A percentile compares a stretch with the other conserved stretches of the same genome.
Conservation (phyloP, 805 yeast genomes). For the Saccharomycopsis amapae region DNA sequence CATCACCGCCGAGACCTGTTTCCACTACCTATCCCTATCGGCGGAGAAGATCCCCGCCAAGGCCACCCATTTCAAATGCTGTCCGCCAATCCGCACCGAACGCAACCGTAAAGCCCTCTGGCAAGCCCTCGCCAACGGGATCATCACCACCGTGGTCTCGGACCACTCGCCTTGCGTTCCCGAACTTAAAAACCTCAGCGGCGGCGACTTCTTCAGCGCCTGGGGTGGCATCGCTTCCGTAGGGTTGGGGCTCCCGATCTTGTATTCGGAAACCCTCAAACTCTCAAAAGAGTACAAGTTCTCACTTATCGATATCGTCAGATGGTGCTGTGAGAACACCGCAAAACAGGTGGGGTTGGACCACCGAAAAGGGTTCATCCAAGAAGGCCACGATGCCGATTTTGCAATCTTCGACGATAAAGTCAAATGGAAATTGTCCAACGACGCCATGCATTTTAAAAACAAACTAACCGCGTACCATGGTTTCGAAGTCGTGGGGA, state of each 20-base stretch:
- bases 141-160: slow-evolving; percentile 80
- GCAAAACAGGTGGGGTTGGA: slow-evolving; percentile 77
- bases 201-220: slow-evolving; percentile 84
- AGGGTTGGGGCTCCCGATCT: slow-evolving; percentile 79
- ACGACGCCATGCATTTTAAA: slow-evolving; percentile 59
- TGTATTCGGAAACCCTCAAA: slow-evolving; percentile 66
- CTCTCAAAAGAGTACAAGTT: slow-evolving; percentile 31
- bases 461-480: slow-evolving; percentile 86
- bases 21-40: slow-evolving; percentile 74
- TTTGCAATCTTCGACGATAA: slow-evolving; percentile 73
- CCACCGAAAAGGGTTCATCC: slow-evolving; percentile 65
- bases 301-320: slow-evolving; percentile 54
- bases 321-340: slow-evolving; percentile 80
- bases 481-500: slow-evolving; percentile 61
- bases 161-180: slow-evolving; percentile 98
- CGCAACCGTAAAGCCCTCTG: slow-evolving; percentile 67
- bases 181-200: slow-evolving; percentile 68
- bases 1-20: slow-evolving; percentile 86
- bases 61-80: slow-evolving; percentile 83
- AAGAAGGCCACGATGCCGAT: slow-evolving; percentile 81
- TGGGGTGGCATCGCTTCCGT: slow-evolving; percentile 97
- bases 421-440: slow-evolving; percentile 40
- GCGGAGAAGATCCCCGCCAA: slow-evolving; percentile 75
- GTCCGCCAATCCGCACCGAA: slow-evolving; percentile 86
- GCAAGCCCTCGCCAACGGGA: slow-evolving; percentile 61